Percentiles rank a stretch among this genome's conserved stretches.
These are phyloP conservation scores for Tricholomella constricta DNA, from an alignment of 768 basidiomycete genomes.

Conservation along the genomic window DNA sequence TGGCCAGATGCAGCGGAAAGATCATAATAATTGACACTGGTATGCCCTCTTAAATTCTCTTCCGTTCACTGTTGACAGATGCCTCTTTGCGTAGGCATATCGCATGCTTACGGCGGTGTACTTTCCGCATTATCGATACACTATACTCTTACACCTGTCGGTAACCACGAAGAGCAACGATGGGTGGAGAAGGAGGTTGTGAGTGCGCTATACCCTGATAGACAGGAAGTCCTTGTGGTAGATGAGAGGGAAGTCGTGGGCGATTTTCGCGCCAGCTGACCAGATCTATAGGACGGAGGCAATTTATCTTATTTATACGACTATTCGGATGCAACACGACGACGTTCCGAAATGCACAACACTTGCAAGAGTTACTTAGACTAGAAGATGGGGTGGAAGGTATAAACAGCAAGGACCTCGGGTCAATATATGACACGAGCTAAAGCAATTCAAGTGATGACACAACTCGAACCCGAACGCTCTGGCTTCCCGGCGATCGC, in stretches of 20 bases:
- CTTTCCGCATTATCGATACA: conserved; percentile 87
- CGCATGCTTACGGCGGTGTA: conserved; percentile 92
- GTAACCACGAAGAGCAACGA: conserved; percentile 29
- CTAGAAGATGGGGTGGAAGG: background rate
- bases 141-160: conserved; percentile 75
- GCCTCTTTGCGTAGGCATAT: conserved; percentile 61
- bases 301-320: background rate
- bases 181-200: conserved; percentile 70
- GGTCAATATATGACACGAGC: too few species aligned
- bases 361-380: background rate
- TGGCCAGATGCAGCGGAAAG: conserved; percentile 86
- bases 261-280: conserved; percentile 29
- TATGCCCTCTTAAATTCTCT: conserved; percentile 21
- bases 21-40: conserved; percentile 97
- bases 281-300: background rate
- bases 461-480: conserved; percentile 8
- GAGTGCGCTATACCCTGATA: conserved; percentile 61
- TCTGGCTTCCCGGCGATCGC: conserved; percentile 43
- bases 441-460: conserved; percentile 7
- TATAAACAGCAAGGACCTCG: background rate
- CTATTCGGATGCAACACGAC: background rate
- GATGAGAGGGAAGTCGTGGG: conserved; percentile 50
- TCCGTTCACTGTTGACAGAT: background rate
- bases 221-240: conserved; percentile 50
- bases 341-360: background rate